Base-by-base conservation (phyloP, 805 yeast species). In the Brettanomyces custersianus region DNA sequence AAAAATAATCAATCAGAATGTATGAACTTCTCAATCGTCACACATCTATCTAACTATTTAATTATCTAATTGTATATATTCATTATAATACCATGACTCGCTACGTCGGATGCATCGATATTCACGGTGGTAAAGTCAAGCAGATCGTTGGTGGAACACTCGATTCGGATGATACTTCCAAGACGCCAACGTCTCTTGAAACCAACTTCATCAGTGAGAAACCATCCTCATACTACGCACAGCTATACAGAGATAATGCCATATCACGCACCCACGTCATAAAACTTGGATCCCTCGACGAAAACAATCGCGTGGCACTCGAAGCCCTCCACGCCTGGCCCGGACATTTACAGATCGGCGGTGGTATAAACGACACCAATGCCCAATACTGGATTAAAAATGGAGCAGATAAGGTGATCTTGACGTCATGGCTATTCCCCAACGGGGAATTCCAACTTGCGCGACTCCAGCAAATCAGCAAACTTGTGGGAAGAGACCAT, bases 101-200 rank as follows among this genome's bases (percentile, higher is more conserved):
- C 35, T 92, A 85, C 60, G 74, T 88, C 49, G 97, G 96, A 1
- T 92, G 99, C 52, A 90, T 92, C 26, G 98, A 92, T 54, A 77
- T 92, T 40, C 99, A 92, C 57, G 72, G 81, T 6, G 98, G 98
- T 2, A 80, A 84, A 46, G 98, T 92, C 41, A 92, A 92, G 52
- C 98, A 92, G 56, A 92, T 92, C 36, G 96, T 92, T 1, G 99
- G 98, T 5, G 95, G 96, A 0, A 82, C 96, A 0, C 64, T 92
- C 16, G 66, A 70, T 0, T 61, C 63, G 9, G 80, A 77, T 40
- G 79, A 74, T 43, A 58, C 57, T n/a, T 50, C 57, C 7, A 51
- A 52, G 25, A 52, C 62, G 11, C 52, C 59, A 4, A 72, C 65
- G 37, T 37, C 45, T 11, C 41, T 50, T 0, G 63, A 75, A 7